phyloP scores from a whole-genome alignment of 2,329 filamentous ascomycete genomes.

The Onygenales sp. region DNA sequence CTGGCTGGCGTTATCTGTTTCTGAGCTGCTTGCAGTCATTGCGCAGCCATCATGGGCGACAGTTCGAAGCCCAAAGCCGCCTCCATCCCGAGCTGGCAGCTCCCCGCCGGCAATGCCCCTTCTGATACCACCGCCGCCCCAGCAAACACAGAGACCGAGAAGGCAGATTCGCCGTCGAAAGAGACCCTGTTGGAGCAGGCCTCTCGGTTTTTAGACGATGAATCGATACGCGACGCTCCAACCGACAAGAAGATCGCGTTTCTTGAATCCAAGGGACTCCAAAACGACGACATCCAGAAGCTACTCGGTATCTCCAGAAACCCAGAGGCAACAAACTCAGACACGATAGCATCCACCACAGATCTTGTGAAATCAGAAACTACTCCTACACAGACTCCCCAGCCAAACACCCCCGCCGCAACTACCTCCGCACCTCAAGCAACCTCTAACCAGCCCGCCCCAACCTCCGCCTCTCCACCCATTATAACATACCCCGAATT shows the following conservation, averaged over 20 bases:
- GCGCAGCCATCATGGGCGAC: slow-evolving; percentile 21
- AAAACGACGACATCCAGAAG: slow-evolving; percentile 55
- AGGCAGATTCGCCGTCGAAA: slow-evolving; percentile 10
- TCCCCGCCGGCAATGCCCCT: slow-evolving; percentile 7
- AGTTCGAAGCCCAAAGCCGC: slow-evolving; percentile 18
- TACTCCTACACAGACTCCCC: not conserved
- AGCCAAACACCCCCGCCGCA: not conserved
- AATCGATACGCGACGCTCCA: slow-evolving; percentile 58
- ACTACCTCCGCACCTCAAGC: not conserved
- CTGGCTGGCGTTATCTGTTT: not conserved
- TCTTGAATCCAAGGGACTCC: slow-evolving; percentile 66
- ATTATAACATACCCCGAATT: slow-evolving; percentile 62
- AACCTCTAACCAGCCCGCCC: not conserved
- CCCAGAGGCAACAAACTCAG: slow-evolving; percentile 16
- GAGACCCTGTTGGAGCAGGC: slow-evolving; percentile 55
- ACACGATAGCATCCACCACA: slow-evolving; percentile 3
- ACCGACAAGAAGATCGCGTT: slow-evolving; percentile 67
- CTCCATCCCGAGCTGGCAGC: slow-evolving; percentile 33
- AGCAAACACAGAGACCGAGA: slow-evolving; percentile 8
- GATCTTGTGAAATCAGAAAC: not conserved
- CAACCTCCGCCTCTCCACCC: slow-evolving; percentile 32
- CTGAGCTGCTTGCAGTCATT: not conserved
- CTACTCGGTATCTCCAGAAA: slow-evolving; percentile 45
- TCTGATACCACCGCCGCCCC: slow-evolving; percentile 28
- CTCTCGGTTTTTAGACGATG: slow-evolving; percentile 64